Percentiles rank a stretch among this genome's conserved stretches.
Evolutionary conservation across 768 basidiomycete species (phyloP).

Genomic region (Collybia sp.): DNA sequence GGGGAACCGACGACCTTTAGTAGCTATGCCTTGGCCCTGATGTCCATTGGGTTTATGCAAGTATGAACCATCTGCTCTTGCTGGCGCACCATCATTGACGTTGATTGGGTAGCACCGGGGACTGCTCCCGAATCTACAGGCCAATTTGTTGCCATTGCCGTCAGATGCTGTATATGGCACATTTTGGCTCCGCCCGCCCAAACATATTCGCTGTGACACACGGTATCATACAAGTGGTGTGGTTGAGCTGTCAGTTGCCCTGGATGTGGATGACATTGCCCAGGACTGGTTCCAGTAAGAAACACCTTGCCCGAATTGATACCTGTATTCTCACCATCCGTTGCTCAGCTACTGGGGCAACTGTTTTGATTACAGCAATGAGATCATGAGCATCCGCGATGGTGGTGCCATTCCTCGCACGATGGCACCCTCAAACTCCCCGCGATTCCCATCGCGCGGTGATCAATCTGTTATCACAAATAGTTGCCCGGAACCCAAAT

Average conservation of each 20-base stretch:
- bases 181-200: constrained; percentile 27
- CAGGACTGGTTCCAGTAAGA: constrained; percentile 39
- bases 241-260: constrained; percentile 8
- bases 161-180: constrained; percentile 7
- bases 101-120: constrained; percentile 28
- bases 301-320: constrained; percentile 2
- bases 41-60: constrained; percentile 60
- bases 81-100: not conserved
- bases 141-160: constrained; percentile 15
- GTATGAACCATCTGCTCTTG: constrained; percentile 18
- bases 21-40: constrained; percentile 57
- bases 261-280: constrained; percentile 18
- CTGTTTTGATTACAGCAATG: constrained; percentile 26
- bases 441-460: not conserved
- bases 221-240: constrained; percentile 13
- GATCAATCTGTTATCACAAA: no score
- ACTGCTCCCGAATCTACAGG: constrained; percentile 51
- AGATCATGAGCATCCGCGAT: constrained; percentile 31
- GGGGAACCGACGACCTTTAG: constrained; percentile 38
- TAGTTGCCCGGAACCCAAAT: no score
- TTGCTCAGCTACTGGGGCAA: constrained; percentile 39
- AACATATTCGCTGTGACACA: constrained; percentile 20
- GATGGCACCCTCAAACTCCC: not conserved
- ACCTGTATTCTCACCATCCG: not conserved
- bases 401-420: constrained; percentile 32